Evolutionary conservation across 768 basidiomycete genomes (phyloP).

Genomic region (Podaxis rugospora): DNA sequence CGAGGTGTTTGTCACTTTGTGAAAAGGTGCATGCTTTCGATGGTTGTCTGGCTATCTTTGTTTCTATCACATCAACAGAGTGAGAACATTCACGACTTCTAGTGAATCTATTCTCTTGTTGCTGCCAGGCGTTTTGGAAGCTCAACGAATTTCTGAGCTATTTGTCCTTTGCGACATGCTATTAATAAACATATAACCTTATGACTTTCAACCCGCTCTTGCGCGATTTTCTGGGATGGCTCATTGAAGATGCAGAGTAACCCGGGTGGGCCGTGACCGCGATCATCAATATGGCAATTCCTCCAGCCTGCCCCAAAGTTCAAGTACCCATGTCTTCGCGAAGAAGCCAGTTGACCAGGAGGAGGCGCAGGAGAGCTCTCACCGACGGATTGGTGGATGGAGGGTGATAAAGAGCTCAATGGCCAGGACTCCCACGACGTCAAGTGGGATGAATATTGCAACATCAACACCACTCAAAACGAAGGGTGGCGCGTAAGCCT

Average conservation of each 20-base stretch:
- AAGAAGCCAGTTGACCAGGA: constrained; percentile 46
- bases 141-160: constrained; percentile 69
- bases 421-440: not conserved
- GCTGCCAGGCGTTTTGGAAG: constrained; percentile 77
- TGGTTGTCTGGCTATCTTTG: constrained; percentile 3
- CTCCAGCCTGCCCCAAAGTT: constrained; percentile 59
- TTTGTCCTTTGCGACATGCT: constrained; percentile 97
- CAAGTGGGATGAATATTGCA: not conserved
- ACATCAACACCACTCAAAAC: not conserved
- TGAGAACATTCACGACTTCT: constrained; percentile 84
- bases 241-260: constrained; percentile 76
- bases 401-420: constrained; percentile 58
- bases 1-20: constrained; percentile 89
- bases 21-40: constrained; percentile 65
- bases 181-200: constrained; percentile 91
- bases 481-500: not conserved
- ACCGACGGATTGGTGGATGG: constrained; percentile 76
- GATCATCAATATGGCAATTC: constrained; percentile 74
- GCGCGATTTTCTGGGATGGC: constrained; percentile 81
- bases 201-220: constrained; percentile 80
- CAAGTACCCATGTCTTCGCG: constrained; percentile 39
- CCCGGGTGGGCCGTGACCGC: constrained; percentile 98
- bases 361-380: constrained; percentile 48
- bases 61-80: constrained; percentile 40
- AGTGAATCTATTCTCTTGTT: constrained; percentile 86